phyloP scores from a whole-genome alignment of 2,329 filamentous ascomycete species.

The Xylaria polymorpha region DNA sequence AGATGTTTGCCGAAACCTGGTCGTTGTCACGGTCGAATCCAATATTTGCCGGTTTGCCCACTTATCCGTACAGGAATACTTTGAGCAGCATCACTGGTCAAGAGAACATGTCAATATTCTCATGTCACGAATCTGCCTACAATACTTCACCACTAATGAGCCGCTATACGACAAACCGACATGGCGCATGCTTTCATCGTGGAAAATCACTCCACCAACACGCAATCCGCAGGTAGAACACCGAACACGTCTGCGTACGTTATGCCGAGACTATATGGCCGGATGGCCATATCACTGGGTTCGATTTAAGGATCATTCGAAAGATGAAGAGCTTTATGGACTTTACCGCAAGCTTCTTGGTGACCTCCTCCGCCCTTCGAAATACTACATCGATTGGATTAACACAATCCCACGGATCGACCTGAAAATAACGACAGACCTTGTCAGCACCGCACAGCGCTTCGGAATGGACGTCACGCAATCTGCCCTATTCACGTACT shows the following conservation, averaged over 20 bases:
- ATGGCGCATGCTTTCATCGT: neutral
- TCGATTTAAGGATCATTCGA: constrained; percentile 9
- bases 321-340: constrained; percentile 3
- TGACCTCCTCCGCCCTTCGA: constrained; percentile 2
- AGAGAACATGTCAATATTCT: constrained; percentile 7
- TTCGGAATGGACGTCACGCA: constrained; percentile 16
- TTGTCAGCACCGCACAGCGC: neutral
- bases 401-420: constrained; percentile 2
- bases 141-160: constrained; percentile 1
- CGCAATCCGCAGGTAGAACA: neutral
- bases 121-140: constrained; percentile 10
- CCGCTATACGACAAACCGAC: neutral
- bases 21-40: constrained; percentile 1
- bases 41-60: constrained; percentile 23
- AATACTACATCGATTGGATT: constrained; percentile 16
- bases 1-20: constrained; percentile 24
- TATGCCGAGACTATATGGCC: constrained; percentile 17
- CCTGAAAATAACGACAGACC: constrained; percentile 12
- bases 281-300: constrained; percentile 17
- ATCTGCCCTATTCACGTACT: constrained; percentile 14
- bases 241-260: constrained; percentile 1
- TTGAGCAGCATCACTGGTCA: constrained; percentile 17
- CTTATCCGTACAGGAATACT: constrained; percentile 28
- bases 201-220: neutral
- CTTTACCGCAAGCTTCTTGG: constrained; percentile 12